Conservation (phyloP, 2,329 filamentous ascomycete species). For the Phaeoacremonium minimum region DNA sequence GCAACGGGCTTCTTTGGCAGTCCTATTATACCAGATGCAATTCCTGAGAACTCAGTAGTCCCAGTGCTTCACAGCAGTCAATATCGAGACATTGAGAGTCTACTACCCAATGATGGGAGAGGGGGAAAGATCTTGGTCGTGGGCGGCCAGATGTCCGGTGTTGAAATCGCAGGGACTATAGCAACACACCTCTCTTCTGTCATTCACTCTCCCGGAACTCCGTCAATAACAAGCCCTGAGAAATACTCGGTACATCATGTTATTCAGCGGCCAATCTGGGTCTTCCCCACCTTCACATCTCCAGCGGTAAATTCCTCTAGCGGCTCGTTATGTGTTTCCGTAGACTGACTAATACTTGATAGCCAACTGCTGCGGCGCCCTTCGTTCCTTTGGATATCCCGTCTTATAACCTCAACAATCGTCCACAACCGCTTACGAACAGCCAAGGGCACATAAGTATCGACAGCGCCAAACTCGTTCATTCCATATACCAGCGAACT, state of each 20-base stretch:
- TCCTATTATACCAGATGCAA: constrained; percentile 44
- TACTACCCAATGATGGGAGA: constrained; percentile 34
- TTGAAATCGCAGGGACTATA: constrained; percentile 70
- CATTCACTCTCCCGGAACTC: constrained; percentile 43
- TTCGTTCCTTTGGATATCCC: constrained; percentile 72
- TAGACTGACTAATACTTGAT: constrained; percentile 17
- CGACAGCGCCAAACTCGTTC: constrained; percentile 49
- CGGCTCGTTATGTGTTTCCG: background rate
- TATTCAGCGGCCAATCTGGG: constrained; percentile 66
- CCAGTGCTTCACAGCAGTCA: constrained; percentile 65
- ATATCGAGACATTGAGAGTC: constrained; percentile 49
- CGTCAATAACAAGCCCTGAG: constrained; percentile 33
- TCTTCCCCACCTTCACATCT: constrained; percentile 57
- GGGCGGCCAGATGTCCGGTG: constrained; percentile 78
- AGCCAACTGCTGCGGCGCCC: constrained; percentile 46
- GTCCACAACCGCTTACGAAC: constrained; percentile 56
- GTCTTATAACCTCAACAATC: constrained; percentile 64
- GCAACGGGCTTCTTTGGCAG: constrained; percentile 74
- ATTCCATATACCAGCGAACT: constrained; percentile 43
- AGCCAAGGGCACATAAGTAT: constrained; percentile 59
- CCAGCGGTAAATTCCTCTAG: constrained; percentile 34
- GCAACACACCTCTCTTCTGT: constrained; percentile 67
- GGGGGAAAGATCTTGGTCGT: constrained; percentile 66
- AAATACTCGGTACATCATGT: constrained; percentile 64
- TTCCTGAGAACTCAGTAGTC: constrained; percentile 28